These are phyloP conservation scores for Globisporangium splendens DNA, from an alignment of 352 stramenopile genomes.

Conservation along the genomic window DNA sequence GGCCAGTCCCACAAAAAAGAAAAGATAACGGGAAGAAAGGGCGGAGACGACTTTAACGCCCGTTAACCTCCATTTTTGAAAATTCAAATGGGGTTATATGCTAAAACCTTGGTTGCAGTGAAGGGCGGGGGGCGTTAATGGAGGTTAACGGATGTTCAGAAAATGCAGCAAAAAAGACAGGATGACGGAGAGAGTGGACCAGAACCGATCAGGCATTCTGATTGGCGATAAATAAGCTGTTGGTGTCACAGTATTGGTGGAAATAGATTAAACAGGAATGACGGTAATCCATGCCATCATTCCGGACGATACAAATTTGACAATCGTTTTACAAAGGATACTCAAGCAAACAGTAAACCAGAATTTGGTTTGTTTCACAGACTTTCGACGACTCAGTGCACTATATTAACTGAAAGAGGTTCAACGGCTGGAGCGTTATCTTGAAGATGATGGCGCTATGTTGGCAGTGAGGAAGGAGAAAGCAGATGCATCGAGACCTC, in stretches of 20 bases:
- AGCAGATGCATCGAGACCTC: too few relatives aligned
- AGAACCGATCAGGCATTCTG: constrained; percentile 1
- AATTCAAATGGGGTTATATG: background rate
- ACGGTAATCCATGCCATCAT: constrained; percentile 1
- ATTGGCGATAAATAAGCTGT: constrained; percentile 11
- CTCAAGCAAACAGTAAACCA: background rate
- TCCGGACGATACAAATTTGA: background rate
- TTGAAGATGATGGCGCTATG: too few relatives aligned
- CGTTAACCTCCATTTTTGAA: constrained; percentile 7
- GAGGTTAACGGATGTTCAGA: constrained; percentile 3
- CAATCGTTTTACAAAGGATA: background rate
- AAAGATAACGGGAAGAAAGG: background rate
- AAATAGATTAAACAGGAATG: constrained; percentile 5
- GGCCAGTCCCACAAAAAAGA: background rate
- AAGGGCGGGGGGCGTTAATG: constrained; percentile 4
- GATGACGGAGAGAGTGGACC: background rate
- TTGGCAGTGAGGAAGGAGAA: too few relatives aligned
- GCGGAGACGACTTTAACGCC: background rate
- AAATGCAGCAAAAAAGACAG: background rate
- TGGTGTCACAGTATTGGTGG: background rate
- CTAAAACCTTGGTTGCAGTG: background rate
- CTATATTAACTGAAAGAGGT: too few relatives aligned
- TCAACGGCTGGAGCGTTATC: too few relatives aligned
- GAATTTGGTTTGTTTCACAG: too few relatives aligned
- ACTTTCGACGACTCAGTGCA: too few relatives aligned